Conservation (phyloP, 2,329 filamentous ascomycete species). For the Trichophyton mentagrophytes region DNA sequence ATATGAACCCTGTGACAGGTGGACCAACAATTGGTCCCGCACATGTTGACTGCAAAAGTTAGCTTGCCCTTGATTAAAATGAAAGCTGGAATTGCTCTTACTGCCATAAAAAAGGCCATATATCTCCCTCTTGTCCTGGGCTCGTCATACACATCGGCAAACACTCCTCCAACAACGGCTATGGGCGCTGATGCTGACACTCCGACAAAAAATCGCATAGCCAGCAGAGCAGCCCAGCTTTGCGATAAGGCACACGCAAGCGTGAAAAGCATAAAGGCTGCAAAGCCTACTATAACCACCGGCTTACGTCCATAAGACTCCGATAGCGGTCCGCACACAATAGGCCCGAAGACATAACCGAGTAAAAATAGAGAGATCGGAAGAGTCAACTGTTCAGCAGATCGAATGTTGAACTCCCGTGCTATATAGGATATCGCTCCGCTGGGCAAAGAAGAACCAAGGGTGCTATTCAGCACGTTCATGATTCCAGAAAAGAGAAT, state of each 20-base stretch:
- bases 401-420: conserved; percentile 23
- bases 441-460: conserved; percentile 30
- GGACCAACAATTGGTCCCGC: conserved; percentile 34
- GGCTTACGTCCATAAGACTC: conserved; percentile 32
- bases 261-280: conserved; percentile 31
- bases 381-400: conserved; percentile 24
- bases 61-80: neutral
- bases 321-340: conserved; percentile 33
- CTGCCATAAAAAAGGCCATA: conserved; percentile 34
- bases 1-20: conserved; percentile 35
- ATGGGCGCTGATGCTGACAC: conserved; percentile 35
- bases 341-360: conserved; percentile 32
- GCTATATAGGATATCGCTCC: conserved; percentile 28
- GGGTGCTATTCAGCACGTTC: conserved; percentile 29
- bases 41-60: conserved; percentile 22
- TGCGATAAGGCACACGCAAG: conserved; percentile 34
- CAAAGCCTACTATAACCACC: conserved; percentile 40
- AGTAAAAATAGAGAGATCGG: conserved; percentile 31
- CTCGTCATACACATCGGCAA: conserved; percentile 37
- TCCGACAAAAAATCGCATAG: conserved; percentile 36
- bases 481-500: conserved; percentile 24
- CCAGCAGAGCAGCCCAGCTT: conserved; percentile 29
- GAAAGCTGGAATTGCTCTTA: conserved; percentile 12
- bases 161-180: conserved; percentile 34
- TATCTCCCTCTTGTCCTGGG: conserved; percentile 30